Percentiles rank a stretch among this genome's conserved stretches.
phyloP scores from a whole-genome alignment of 2,329 filamentous ascomycete species.

The Microcyclospora tardicrescens region DNA sequence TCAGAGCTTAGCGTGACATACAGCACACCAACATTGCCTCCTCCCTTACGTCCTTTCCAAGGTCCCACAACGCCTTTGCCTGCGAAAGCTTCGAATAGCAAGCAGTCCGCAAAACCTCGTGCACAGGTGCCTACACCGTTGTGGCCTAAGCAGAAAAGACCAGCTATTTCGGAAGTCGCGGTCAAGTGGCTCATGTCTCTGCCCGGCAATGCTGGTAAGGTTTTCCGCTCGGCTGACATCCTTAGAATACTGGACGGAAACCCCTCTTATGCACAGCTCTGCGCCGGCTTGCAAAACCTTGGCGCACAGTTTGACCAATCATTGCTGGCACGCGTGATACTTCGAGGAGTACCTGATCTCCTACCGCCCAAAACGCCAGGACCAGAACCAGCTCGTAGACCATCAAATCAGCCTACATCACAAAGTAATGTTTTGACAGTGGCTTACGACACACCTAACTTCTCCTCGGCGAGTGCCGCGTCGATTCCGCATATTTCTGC shows the following conservation, averaged over 20 bases:
- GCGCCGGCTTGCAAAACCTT: conserved; percentile 38
- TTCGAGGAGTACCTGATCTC: conserved; percentile 13
- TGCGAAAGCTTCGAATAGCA: background rate
- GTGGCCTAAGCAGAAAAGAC: conserved; percentile 41
- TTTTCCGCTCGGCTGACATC: conserved; percentile 29
- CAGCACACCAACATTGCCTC: too few species aligned
- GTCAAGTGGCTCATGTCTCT: conserved; percentile 32
- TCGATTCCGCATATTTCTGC: too few species aligned
- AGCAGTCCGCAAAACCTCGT: background rate
- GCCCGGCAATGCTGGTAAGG: conserved; percentile 29
- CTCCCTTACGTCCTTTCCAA: conserved; percentile 1
- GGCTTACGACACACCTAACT: too few species aligned
- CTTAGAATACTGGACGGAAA: conserved; percentile 38
- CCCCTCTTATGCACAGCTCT: conserved; percentile 43
- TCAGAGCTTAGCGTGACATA: too few species aligned
- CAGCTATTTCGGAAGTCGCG: conserved; percentile 37
- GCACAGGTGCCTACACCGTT: conserved; percentile 22
- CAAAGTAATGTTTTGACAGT: too few species aligned
- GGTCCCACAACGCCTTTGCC: background rate
- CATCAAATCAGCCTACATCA: too few species aligned
- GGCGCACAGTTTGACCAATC: conserved; percentile 40
- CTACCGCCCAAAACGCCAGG: too few species aligned
- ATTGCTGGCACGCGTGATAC: conserved; percentile 39
- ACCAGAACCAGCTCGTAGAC: too few species aligned
- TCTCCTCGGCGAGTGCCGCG: too few species aligned